Evolutionary conservation across 2,329 filamentous ascomycete species (phyloP).

Genomic region (Fusarium xyrophilum): DNA sequence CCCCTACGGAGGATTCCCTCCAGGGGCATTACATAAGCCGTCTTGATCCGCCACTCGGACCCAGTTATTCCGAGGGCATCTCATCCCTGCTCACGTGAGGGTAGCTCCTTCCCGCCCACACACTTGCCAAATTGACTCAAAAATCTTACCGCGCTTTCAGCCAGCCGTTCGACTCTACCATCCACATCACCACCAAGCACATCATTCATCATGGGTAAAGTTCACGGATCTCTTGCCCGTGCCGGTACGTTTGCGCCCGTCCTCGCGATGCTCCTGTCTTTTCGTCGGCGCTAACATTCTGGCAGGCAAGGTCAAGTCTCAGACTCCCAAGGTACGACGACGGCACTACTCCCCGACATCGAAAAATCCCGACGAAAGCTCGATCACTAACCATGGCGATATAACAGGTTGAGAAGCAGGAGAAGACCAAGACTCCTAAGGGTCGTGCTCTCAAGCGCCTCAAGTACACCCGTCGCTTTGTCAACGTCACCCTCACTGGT

Average conservation of each 20-base stretch:
- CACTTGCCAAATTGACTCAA: conserved; percentile 49
- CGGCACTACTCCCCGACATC: conserved; percentile 24
- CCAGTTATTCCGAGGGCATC: conserved; percentile 47
- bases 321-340: conserved; percentile 82
- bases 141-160: conserved; percentile 42
- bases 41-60: conserved; percentile 7
- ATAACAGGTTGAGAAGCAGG: conserved; percentile 79
- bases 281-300: conserved; percentile 58
- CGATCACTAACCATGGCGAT: conserved; percentile 43
- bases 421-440: conserved; percentile 98
- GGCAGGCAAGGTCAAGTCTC: conserved; percentile 97
- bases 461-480: conserved; percentile 95
- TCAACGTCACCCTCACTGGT: conserved; percentile 96
- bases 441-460: conserved; percentile 97
- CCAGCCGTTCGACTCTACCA: conserved; percentile 44
- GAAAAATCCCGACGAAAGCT: conserved; percentile 35
- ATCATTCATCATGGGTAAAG: conserved; percentile 80
- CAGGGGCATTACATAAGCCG: conserved; percentile 14
- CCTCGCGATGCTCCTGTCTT: conserved; percentile 8
- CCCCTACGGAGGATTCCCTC: not conserved
- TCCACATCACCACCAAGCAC: conserved; percentile 48
- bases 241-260: conserved; percentile 57
- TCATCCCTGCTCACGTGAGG: conserved; percentile 48
- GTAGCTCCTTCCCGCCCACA: conserved; percentile 45
- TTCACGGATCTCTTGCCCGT: conserved; percentile 93